Percentiles rank a stretch among this genome's conserved stretches.
phyloP scores from a whole-genome alignment of 208 protist species.

The Trypanosoma vivax region DNA sequence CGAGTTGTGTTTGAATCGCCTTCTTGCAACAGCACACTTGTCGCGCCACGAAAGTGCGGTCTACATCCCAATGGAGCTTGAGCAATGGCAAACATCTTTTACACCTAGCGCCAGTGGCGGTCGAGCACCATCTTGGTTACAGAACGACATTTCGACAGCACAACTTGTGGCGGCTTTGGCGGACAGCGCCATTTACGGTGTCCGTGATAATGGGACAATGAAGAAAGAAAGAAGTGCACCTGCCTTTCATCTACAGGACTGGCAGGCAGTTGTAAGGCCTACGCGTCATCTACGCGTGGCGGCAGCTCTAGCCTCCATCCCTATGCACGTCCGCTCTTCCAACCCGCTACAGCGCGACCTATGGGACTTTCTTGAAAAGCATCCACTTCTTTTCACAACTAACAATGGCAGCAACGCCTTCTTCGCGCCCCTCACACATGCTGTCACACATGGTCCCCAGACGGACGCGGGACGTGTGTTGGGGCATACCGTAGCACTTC shows the following conservation, averaged over 20 bases:
- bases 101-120: not conserved
- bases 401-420: not conserved
- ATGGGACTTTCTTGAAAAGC: slow-evolving; percentile 48
- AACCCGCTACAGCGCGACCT: slow-evolving; percentile 25
- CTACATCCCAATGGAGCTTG: slow-evolving; percentile 63
- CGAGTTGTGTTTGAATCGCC: slow-evolving; percentile 54
- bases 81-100: slow-evolving; percentile 56
- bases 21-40: slow-evolving; percentile 58
- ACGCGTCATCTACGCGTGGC: slow-evolving; percentile 48
- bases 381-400: slow-evolving; percentile 31
- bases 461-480: slow-evolving; percentile 49
- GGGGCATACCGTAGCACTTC: slow-evolving; percentile 60
- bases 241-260: slow-evolving; percentile 67
- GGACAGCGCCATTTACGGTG: slow-evolving; percentile 68
- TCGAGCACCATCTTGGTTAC: slow-evolving; percentile 30
- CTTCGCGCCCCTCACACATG: slow-evolving; percentile 65
- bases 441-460: slow-evolving; percentile 21
- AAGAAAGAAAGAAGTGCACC: slow-evolving; percentile 17
- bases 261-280: slow-evolving; percentile 55
- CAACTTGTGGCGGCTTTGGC: slow-evolving; percentile 62
- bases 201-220: slow-evolving; percentile 37
- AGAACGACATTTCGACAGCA: slow-evolving; percentile 64
- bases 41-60: slow-evolving; percentile 37
- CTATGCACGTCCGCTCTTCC: slow-evolving; percentile 28
- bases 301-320: slow-evolving; percentile 48